phyloP scores from a whole-genome alignment of 257 asterid species.

The Nicotiana sylvestris region DNA sequence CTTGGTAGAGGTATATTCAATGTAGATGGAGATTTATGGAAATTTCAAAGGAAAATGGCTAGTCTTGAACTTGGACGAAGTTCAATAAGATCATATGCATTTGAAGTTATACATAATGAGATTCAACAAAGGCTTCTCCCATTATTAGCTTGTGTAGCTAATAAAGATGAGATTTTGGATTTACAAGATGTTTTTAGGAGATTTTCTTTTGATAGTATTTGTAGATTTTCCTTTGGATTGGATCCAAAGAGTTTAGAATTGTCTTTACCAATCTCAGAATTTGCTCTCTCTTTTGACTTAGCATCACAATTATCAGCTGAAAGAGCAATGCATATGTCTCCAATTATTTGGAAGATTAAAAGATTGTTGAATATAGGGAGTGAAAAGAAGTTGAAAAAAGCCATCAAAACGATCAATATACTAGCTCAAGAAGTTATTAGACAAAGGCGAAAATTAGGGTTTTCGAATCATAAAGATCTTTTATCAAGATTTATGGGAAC shows the following conservation, averaged over 20 bases:
- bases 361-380: slow-evolving; percentile 30
- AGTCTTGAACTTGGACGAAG: slow-evolving; percentile 28
- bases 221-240: slow-evolving; percentile 43
- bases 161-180: slow-evolving; percentile 17
- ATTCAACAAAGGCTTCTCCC: slow-evolving; percentile 34
- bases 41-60: slow-evolving; percentile 36
- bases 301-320: slow-evolving; percentile 43
- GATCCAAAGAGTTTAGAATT: slow-evolving; percentile 42
- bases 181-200: slow-evolving; percentile 41
- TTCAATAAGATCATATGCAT: slow-evolving; percentile 28
- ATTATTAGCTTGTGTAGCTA: slow-evolving; percentile 7
- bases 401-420: slow-evolving; percentile 23
- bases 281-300: slow-evolving; percentile 31
- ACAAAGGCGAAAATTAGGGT: slow-evolving; percentile 29
- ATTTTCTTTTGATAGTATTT: slow-evolving; percentile 40
- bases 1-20: slow-evolving; percentile 45
- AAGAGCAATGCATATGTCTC: slow-evolving; percentile 36
- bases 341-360: slow-evolving; percentile 35
- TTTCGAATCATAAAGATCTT: slow-evolving; percentile 27
- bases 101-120: slow-evolving; percentile 33
- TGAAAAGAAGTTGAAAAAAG: slow-evolving; percentile 28
- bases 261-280: slow-evolving; percentile 33
- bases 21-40: slow-evolving; percentile 43
- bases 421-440: slow-evolving; percentile 34
- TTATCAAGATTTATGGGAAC: slow-evolving; percentile 33